Conservation (phyloP, 176 grass and related monocot species). For the Poa pratensis region DNA sequence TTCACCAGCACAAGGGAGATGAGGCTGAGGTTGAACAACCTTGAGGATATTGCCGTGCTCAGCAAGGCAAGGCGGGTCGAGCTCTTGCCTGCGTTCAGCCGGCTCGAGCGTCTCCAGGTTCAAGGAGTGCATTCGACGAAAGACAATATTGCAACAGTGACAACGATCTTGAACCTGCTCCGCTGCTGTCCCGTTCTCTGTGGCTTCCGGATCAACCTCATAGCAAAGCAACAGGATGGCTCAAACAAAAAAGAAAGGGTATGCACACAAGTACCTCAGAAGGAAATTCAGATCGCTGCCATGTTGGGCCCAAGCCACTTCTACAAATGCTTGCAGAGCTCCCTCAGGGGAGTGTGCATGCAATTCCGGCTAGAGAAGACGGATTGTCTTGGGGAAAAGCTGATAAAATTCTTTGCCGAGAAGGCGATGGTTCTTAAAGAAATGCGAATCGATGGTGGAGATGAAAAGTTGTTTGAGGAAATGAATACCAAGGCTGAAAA, state of each 20-base stretch:
- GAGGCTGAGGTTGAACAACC: neutral
- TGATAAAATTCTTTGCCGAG: constrained; percentile 11
- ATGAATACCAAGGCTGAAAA: neutral
- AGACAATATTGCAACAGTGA: neutral
- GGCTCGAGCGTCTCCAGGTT: neutral
- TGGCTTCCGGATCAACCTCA: neutral
- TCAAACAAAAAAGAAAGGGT: neutral
- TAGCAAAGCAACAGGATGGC: rapidly evolving
- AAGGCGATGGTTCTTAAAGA: neutral
- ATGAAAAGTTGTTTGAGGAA: neutral
- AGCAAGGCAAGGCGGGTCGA: neutral
- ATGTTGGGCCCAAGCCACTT: neutral
- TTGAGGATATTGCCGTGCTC: neutral
- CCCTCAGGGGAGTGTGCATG: neutral
- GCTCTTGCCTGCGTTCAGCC: neutral
- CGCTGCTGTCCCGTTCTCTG: neutral
- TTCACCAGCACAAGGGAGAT: neutral
- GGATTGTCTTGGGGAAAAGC: neutral
- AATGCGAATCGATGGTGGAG: neutral
- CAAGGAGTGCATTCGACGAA: neutral
- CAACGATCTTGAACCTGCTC: neutral
- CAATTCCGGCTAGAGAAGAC: neutral
- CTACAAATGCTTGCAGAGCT: neutral
- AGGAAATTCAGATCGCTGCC: neutral
- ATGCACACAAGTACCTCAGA: neutral